Evolutionary conservation across 1,284 basidiomycete genomes (phyloP).

Genomic region (Limonomyces culmigenus): DNA sequence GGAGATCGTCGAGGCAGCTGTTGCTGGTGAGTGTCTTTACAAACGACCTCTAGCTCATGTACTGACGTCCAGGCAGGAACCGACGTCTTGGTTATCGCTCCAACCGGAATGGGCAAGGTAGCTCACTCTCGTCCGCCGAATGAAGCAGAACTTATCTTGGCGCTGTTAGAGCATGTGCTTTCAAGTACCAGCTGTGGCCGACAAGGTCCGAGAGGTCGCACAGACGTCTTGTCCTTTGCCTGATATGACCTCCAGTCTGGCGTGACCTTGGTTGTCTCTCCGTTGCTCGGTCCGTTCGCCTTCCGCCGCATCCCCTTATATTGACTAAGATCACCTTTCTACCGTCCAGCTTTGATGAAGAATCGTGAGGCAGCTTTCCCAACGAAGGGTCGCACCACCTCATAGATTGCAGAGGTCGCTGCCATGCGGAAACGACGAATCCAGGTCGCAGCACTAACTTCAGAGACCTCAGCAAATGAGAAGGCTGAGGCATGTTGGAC

Average conservation of each 20-base stretch:
- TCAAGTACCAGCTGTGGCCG: conserved; percentile 67
- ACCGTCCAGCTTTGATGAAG: conserved; percentile 58
- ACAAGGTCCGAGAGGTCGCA: conserved; percentile 21
- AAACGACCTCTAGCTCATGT: not conserved
- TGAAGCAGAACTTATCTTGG: conserved; percentile 1
- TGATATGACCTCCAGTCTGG: too few species aligned
- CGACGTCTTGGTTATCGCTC: conserved; percentile 71
- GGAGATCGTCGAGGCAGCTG: conserved; percentile 55
- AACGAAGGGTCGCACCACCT: not conserved
- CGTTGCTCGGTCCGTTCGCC: conserved; percentile 52
- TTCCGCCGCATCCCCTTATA: not conserved
- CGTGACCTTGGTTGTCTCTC: conserved; percentile 66
- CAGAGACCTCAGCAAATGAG: conserved; percentile 40
- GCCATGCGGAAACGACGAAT: conserved; percentile 39
- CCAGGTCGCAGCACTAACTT: conserved; percentile 45
- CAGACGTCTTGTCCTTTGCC: conserved; percentile 1
- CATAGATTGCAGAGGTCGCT: conserved; percentile 38
- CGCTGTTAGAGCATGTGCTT: conserved; percentile 60
- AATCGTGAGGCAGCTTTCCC: conserved; percentile 35
- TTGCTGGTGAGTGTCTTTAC: conserved; percentile 25
- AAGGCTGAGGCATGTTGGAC: conserved; percentile 26
- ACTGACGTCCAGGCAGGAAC: conserved; percentile 20
- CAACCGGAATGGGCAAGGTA: conserved; percentile 83
- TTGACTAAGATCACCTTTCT: not conserved
- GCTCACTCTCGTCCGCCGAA: conserved; percentile 5